Base-by-base conservation (phyloP, 352 stramenopile genomes). In the Phytophthora ramorum region DNA sequence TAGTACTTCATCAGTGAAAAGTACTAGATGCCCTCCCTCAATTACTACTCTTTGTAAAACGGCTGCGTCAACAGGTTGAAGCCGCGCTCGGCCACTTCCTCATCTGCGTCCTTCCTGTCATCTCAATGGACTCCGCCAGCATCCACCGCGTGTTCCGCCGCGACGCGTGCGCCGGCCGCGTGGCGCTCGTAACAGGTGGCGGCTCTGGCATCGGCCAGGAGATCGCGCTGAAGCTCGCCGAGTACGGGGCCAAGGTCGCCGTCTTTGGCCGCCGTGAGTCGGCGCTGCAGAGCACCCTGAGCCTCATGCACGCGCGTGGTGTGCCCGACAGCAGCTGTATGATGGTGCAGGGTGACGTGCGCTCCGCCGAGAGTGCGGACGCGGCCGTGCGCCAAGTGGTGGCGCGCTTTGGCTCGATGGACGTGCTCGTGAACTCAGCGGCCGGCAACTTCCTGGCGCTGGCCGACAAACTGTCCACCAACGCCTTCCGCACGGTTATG, bases 401-500 rank as follows among this genome's bases (percentile, higher is more conserved):
- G 7, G 63, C 75, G 14, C 66, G 81, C 22, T 98, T 92, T 65
- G 95, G 94, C 26, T 85, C 83, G 56, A 73, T 99, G 7, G 89
- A 98, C 72, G 92, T 98, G 66, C 72, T 99, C 16, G 83, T 99
- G 13, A 99, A 99, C 74, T 86, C 89, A 32, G 96, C 96, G 0
- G 96, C 96, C 0, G 96, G 96, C 54, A 99, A 99, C 71, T 99
- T 99, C 76, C 63, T 99, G 43, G 77, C 83, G 47, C 64, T 89
- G 30, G 92, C 92, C 5, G 86, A 97, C 45, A 84, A 91, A 54
- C 69, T 99, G 32, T 94, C 76, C 38, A 95, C 92, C 3, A 98
- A 98, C 72, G 96, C 90, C 50, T 98, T 98, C 76, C 91, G 90
- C 53, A 99, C 97, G 7, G 96, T 99, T 5, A 91, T 99, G 81